Conservation (phyloP, 352 stramenopile species). For the Blastocystis sp. region DNA sequence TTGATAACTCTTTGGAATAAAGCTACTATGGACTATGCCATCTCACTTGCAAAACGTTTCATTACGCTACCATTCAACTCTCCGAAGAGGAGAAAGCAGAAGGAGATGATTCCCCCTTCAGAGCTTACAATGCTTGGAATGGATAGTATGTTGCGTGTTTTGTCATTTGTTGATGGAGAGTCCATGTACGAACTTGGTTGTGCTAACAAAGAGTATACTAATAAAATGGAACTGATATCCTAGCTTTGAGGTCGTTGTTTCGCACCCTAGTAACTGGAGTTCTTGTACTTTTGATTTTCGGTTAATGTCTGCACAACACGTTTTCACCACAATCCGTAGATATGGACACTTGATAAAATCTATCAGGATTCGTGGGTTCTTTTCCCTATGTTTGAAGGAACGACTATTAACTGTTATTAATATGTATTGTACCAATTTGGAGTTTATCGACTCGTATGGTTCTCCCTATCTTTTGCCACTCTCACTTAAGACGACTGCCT, state of each 20-base stretch:
- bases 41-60: not conserved
- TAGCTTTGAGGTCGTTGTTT: not conserved
- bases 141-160: not conserved
- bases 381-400: not conserved
- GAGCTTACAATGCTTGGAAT: not conserved
- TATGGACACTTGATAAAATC: slow-evolving; percentile 9
- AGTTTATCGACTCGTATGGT: slow-evolving; percentile 12
- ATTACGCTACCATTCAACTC: not conserved
- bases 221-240: not conserved
- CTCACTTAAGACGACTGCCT: not conserved
- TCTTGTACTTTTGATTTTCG: slow-evolving; percentile 16
- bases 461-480: not conserved
- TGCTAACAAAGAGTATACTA: not conserved
- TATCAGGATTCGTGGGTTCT: not conserved
- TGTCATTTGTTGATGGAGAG: slow-evolving; percentile 21
- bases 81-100: not conserved
- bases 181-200: slow-evolving; percentile 14
- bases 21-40: not conserved
- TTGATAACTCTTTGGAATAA: not conserved
- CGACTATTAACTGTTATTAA: not conserved
- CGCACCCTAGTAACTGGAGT: not conserved
- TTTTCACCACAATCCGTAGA: not conserved
- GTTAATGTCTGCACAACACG: not conserved
- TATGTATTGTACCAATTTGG: slow-evolving; percentile 9
- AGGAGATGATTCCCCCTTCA: not conserved